Conservation (phyloP, 805 yeast genomes). For the Candida nemodendra region DNA sequence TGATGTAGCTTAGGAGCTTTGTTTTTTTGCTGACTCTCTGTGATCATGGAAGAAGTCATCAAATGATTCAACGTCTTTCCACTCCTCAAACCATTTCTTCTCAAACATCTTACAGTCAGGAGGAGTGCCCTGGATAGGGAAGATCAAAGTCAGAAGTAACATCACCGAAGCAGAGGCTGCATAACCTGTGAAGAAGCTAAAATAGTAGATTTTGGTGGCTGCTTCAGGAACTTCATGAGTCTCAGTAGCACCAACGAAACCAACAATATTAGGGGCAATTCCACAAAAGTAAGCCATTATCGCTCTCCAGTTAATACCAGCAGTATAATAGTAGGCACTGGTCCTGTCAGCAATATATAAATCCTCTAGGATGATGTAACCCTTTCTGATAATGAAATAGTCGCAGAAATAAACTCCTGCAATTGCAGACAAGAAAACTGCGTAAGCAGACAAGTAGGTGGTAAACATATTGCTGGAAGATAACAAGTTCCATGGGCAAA, state of each 20-base stretch:
- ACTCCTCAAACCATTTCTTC: constrained; percentile 61
- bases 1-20: no score
- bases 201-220: constrained; percentile 68
- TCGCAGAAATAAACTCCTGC: constrained; percentile 75
- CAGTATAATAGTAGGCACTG: constrained; percentile 57
- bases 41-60: constrained; percentile 32
- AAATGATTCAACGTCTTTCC: constrained; percentile 64
- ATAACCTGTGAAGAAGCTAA: constrained; percentile 80
- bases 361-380: constrained; percentile 61
- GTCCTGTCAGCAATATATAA: constrained; percentile 51
- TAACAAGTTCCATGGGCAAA: constrained; percentile 83
- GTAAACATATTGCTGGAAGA: constrained; percentile 71
- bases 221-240: constrained; percentile 70
- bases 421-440: constrained; percentile 79
- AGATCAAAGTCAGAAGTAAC: constrained; percentile 47
- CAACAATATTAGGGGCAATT: constrained; percentile 79
- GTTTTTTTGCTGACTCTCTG: neutral
- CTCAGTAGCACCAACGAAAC: constrained; percentile 82
- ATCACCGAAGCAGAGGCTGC: constrained; percentile 55
- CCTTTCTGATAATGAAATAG: constrained; percentile 72
- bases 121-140: constrained; percentile 50
- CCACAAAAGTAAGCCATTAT: constrained; percentile 77
- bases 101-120: constrained; percentile 38
- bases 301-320: constrained; percentile 83
- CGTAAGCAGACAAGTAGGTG: constrained; percentile 75